A percentile compares a stretch with the other conserved stretches of the same genome.
These are phyloP conservation scores for Moesziomyces sp. DNA, from an alignment of 1,284 basidiomycete genomes.

Conservation along the genomic window DNA sequence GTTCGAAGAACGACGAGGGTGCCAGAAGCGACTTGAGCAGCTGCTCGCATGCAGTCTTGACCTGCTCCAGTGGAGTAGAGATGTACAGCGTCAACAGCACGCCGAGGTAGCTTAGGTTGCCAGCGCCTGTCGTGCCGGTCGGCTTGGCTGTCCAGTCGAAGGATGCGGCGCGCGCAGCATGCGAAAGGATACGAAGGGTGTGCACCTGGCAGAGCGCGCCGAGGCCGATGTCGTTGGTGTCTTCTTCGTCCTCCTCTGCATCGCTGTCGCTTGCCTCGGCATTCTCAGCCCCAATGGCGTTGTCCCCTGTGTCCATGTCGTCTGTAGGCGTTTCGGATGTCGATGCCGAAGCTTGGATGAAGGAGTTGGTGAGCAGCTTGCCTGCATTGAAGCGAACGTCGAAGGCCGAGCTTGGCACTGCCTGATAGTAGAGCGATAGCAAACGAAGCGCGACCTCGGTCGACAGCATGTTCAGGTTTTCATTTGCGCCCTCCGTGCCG, in stretches of 20 bases:
- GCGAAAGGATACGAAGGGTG: conserved; percentile 73
- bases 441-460: conserved; percentile 82
- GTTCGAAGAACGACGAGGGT: conserved; percentile 82
- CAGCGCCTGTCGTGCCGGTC: conserved; percentile 73
- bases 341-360: conserved; percentile 40
- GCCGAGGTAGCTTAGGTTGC: conserved; percentile 60
- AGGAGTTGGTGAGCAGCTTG: conserved; percentile 76
- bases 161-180: conserved; percentile 62
- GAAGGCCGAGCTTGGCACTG: conserved; percentile 77
- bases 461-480: conserved; percentile 73
- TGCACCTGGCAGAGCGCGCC: conserved; percentile 79
- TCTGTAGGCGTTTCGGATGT: background rate
- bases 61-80: conserved; percentile 32
- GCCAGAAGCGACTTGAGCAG: conserved; percentile 69
- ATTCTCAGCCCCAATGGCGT: background rate
- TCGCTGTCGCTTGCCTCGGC: conserved; percentile 59
- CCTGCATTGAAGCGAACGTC: conserved; percentile 87
- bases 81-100: conserved; percentile 45
- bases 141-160: conserved; percentile 73
- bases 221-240: conserved; percentile 71
- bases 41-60: conserved; percentile 37
- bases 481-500: conserved; percentile 15
- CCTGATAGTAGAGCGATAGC: conserved; percentile 83
- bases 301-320: conserved; percentile 1
- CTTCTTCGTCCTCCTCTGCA: conserved; percentile 49